These are phyloP conservation scores for Xerocomus nothofagi DNA, from an alignment of 1,284 basidiomycete species.

Conservation along the genomic window DNA sequence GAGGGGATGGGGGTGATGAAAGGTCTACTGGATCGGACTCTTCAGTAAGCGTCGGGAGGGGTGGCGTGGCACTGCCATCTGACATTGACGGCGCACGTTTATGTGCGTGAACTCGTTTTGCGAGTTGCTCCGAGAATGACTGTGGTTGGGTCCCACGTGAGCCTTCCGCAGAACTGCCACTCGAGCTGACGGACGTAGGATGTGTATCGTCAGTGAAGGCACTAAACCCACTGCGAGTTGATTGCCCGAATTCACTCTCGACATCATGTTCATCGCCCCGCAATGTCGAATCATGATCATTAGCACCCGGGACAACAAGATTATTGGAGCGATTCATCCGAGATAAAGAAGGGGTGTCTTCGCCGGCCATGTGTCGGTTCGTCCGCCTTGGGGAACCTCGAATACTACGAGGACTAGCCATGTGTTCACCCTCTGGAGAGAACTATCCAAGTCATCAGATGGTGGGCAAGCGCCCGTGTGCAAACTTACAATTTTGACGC, in stretches of 20 bases:
- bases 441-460: constrained; percentile 38
- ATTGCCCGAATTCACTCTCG: constrained; percentile 56
- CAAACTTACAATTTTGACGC: constrained; percentile 63
- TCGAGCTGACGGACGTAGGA: constrained; percentile 58
- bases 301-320: constrained; percentile 43
- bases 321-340: constrained; percentile 42
- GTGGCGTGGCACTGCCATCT: constrained; percentile 17
- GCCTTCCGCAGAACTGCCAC: constrained; percentile 36
- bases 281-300: constrained; percentile 40
- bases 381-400: constrained; percentile 62
- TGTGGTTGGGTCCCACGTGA: constrained; percentile 40
- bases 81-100: constrained; percentile 33
- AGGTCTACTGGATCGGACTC: constrained; percentile 28
- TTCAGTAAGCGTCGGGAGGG: constrained; percentile 42
- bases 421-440: constrained; percentile 51
- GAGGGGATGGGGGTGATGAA: constrained; percentile 34
- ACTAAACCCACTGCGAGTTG: constrained; percentile 45
- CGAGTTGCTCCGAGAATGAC: constrained; percentile 61
- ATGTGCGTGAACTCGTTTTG: constrained; percentile 42
- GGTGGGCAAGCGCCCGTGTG: constrained; percentile 2
- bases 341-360: constrained; percentile 39
- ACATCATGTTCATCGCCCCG: constrained; percentile 51
- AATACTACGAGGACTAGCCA: constrained; percentile 65
- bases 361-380: constrained; percentile 37
- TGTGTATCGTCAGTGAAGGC: constrained; percentile 50